Percentiles rank a stretch among this genome's conserved stretches.
phyloP scores from a whole-genome alignment of 371 early-diverging fungal genomes.

The Syncephalastrum monosporum region DNA sequence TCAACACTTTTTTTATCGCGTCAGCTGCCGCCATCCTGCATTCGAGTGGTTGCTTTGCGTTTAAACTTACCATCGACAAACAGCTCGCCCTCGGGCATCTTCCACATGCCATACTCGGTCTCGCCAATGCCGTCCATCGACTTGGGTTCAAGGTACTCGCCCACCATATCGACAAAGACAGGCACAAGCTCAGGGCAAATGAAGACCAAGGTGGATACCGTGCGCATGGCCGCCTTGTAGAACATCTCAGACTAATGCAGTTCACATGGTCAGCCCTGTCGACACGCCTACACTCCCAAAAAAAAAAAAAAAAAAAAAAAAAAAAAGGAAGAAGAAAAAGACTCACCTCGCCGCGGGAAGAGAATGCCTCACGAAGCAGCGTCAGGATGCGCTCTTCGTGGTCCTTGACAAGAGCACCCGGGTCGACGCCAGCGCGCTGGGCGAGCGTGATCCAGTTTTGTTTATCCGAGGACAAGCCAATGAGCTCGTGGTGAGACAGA shows the following conservation, averaged over 20 bases:
- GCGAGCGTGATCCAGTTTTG: constrained; percentile 86
- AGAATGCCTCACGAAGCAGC: constrained; percentile 32
- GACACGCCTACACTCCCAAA: no score
- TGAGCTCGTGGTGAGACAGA: constrained; percentile 70
- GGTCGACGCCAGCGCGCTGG: constrained; percentile 74
- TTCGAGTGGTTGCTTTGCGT: background rate
- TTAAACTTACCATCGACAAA: constrained; percentile 57
- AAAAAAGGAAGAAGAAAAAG: constrained; percentile 9
- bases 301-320: constrained; percentile 15
- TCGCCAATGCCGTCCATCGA: constrained; percentile 51
- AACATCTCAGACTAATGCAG: constrained; percentile 33
- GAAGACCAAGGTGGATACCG: constrained; percentile 60
- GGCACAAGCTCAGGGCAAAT: constrained; percentile 52
- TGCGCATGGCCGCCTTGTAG: constrained; percentile 56
- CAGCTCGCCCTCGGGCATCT: constrained; percentile 64
- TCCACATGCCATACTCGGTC: constrained; percentile 65
- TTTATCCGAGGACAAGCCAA: constrained; percentile 56
- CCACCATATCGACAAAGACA: constrained; percentile 43
- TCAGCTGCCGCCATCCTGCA: no score
- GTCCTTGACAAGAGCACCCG: constrained; percentile 62
- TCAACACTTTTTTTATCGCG: constrained; percentile 3
- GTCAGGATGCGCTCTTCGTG: constrained; percentile 43
- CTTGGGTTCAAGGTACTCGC: constrained; percentile 44
- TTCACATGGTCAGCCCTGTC: no score
- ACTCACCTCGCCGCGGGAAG: constrained; percentile 14